Base-by-base conservation (phyloP, 495 filamentous ascomycete species). In the Neurospora tetraspora region DNA sequence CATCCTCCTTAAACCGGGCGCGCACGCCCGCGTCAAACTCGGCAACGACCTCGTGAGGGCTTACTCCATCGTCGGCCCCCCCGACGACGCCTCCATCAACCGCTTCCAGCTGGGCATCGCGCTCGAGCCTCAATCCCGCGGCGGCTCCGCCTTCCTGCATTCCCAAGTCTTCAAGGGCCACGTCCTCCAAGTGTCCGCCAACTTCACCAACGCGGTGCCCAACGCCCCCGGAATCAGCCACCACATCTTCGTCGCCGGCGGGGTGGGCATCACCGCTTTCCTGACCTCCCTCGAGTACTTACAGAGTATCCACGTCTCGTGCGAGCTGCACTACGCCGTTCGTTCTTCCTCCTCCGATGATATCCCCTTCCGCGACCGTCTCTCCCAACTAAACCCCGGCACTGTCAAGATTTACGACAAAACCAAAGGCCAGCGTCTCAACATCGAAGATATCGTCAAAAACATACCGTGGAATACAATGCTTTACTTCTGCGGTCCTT, bases 251-350 rank as follows among this genome's bases (percentile, higher is more conserved):
- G 82, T 88, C 18, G 86, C 78, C 3, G 86, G 81, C 36, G 86
- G 86, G 0, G 82, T 88, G 16, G 86, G 86, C 1, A 82, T 88
- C 72, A 88, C 86, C 11, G 86, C 86, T 0, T 88, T 88, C 53
- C 45, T 86, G 43, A 31, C 75, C 5, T 72, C 82, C 47, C 40
- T 83, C 10, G 78, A 84, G 73, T 18, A 10, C 27, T 81, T 83
- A 53, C 75, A 72, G 27, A 14, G 70, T 11, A 85, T 86, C 70
- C 82, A 88, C 74, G 85, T 78, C 76, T 82, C 83, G 45, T 76
- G 78, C 31, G 74, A 69, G 34, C 75, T 88, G 73, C 86, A 88
- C 76, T 88, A 86, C 73, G 85, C 81, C 27, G 83, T 87, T 38
- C 81, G 85, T 3, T 83, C 80, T 0, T 75, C 77, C 23, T 83